Conservation (phyloP, 2,329 filamentous ascomycete genomes). For the Nigrospora oryzae region DNA sequence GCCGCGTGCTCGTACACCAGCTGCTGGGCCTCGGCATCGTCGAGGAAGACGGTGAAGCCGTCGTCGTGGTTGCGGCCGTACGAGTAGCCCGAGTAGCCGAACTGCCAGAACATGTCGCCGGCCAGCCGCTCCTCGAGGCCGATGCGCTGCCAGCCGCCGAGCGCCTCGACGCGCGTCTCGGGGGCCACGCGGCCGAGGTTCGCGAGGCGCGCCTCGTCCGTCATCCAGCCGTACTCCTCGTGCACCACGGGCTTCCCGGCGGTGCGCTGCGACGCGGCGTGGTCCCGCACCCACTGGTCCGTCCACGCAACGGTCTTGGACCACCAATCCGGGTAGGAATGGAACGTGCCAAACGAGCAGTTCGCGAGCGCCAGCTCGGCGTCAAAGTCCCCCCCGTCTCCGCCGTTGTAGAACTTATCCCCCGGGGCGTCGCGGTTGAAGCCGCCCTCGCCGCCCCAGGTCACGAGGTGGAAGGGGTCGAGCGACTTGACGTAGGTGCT, state of each 20-base stretch:
- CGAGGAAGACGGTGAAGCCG: constrained; percentile 47
- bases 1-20: constrained; percentile 35
- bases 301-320: constrained; percentile 42
- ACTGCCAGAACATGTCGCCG: constrained; percentile 47
- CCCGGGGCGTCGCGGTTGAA: constrained; percentile 35
- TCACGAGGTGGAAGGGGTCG: constrained; percentile 43
- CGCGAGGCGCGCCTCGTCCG: constrained; percentile 35
- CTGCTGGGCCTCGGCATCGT: constrained; percentile 35
- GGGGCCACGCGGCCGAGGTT: constrained; percentile 33
- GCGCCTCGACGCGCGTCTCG: constrained; percentile 32
- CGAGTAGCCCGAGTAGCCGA: constrained; percentile 39
- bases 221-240: constrained; percentile 48
- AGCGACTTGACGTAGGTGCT: constrained; percentile 43
- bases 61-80: constrained; percentile 47
- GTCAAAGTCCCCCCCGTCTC: constrained; percentile 45
- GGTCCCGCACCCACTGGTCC: constrained; percentile 45
- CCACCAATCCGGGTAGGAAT: constrained; percentile 49
- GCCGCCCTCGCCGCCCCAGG: constrained; percentile 50
- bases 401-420: constrained; percentile 36
- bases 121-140: constrained; percentile 36
- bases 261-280: constrained; percentile 31
- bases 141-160: constrained; percentile 41
- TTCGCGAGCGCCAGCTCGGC: constrained; percentile 35
- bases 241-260: constrained; percentile 44
- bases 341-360: constrained; percentile 47